These are phyloP conservation scores for Hymenoscyphus repandus DNA, from an alignment of 2,329 filamentous ascomycete genomes.

Conservation along the genomic window DNA sequence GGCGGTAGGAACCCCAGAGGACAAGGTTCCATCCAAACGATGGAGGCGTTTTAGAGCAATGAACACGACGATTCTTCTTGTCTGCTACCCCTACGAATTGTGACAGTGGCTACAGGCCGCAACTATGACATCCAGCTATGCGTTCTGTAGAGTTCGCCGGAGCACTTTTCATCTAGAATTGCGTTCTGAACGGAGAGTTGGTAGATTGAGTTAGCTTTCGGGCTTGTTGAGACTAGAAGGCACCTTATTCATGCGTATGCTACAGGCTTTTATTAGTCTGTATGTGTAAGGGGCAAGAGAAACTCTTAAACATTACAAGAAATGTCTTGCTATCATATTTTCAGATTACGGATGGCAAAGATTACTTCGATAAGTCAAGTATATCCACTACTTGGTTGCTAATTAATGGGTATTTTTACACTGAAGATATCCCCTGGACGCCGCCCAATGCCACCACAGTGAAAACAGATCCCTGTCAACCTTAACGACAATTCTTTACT, in stretches of 20 bases:
- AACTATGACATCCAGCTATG: constrained; percentile 55
- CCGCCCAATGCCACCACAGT: not conserved
- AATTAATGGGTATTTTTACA: not conserved
- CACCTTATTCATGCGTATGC: constrained; percentile 29
- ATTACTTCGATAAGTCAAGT: not conserved
- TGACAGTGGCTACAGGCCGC: constrained; percentile 3
- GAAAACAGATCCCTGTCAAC: not conserved
- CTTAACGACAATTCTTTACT: not conserved
- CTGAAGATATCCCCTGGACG: not conserved
- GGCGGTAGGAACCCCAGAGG: constrained; percentile 1
- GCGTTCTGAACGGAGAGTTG: constrained; percentile 80
- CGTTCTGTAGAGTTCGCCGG: constrained; percentile 70
- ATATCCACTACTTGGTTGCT: not conserved
- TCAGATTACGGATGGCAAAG: not conserved
- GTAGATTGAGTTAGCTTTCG: constrained; percentile 39
- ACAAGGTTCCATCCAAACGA: constrained; percentile 14
- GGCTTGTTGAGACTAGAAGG: constrained; percentile 30
- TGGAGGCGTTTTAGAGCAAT: constrained; percentile 16
- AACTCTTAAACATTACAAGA: constrained; percentile 28
- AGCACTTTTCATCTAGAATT: constrained; percentile 62
- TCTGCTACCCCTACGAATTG: constrained; percentile 4
- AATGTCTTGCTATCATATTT: not conserved
- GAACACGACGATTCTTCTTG: not conserved
- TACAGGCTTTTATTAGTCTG: constrained; percentile 29
- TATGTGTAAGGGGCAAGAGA: constrained; percentile 32